Percentiles rank a stretch among this genome's conserved stretches.
Evolutionary conservation across 1,284 basidiomycete genomes (phyloP).

Genomic region (Heliocybe sulcata): DNA sequence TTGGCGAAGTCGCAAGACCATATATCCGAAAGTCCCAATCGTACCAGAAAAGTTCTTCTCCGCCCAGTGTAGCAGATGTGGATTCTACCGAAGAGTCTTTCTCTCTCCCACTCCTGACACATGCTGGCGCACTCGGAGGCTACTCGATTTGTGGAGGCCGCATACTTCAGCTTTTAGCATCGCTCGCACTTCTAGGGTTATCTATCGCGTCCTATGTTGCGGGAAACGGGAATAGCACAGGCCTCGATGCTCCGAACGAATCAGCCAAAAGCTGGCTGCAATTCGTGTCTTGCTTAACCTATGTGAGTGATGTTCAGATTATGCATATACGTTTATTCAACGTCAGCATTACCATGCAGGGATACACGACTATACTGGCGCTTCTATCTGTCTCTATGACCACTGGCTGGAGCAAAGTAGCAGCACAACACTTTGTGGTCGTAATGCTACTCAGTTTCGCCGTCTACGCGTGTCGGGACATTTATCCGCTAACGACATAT

Average conservation of each 20-base stretch:
- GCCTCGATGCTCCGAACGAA: neutral
- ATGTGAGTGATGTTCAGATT: conserved; percentile 13
- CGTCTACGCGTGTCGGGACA: conserved; percentile 42
- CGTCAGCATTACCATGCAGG: conserved; percentile 6
- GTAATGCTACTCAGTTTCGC: conserved; percentile 32
- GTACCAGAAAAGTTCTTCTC: neutral
- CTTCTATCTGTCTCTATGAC: conserved; percentile 11
- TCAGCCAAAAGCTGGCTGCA: conserved; percentile 5
- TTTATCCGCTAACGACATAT: conserved; percentile 40
- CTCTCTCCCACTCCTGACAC: neutral
- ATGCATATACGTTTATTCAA: neutral
- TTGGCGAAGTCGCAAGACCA: neutral
- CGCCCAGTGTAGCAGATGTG: no score
- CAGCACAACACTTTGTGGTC: conserved; percentile 17
- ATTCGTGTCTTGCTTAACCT: conserved; percentile 10
- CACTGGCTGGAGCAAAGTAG: conserved; percentile 4
- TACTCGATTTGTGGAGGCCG: neutral
- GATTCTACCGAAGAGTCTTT: neutral
- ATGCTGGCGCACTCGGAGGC: neutral
- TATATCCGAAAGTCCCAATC: neutral
- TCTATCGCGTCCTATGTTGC: neutral
- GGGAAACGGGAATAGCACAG: no score
- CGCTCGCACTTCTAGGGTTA: neutral
- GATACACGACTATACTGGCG: conserved; percentile 16
- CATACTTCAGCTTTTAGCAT: neutral